Conservation (phyloP, 352 stramenopile species). For the Pythium scleroteichum region DNA sequence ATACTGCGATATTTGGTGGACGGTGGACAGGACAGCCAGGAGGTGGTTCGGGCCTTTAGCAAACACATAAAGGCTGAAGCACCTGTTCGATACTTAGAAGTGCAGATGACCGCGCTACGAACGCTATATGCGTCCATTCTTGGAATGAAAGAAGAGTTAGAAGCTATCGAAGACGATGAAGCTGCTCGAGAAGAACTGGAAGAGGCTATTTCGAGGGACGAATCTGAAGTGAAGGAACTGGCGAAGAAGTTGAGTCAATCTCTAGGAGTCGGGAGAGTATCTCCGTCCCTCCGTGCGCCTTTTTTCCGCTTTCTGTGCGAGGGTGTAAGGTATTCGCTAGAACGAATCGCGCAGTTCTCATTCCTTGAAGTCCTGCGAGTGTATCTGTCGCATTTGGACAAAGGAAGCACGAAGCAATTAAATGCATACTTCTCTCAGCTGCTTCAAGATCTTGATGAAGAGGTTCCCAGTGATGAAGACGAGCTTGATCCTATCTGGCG, state of each 20-base stretch:
- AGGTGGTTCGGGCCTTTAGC: constrained; percentile 81
- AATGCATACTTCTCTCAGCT: constrained; percentile 69
- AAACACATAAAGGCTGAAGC: constrained; percentile 78
- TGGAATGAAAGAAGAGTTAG: constrained; percentile 60
- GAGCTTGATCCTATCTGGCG: constrained; percentile 51
- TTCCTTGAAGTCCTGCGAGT: constrained; percentile 72
- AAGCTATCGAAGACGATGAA: constrained; percentile 32
- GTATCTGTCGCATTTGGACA: constrained; percentile 77
- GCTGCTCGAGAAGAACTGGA: constrained; percentile 54
- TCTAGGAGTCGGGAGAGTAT: constrained; percentile 75
- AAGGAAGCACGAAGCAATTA: constrained; percentile 58
- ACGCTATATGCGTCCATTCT: constrained; percentile 70
- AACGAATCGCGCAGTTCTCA: constrained; percentile 52
- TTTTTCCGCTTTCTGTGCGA: constrained; percentile 86
- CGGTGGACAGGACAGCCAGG: constrained; percentile 44
- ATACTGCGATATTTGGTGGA: constrained; percentile 72
- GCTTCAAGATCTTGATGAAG: constrained; percentile 40
- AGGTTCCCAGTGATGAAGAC: constrained; percentile 43
- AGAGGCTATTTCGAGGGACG: constrained; percentile 47
- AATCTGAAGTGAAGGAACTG: constrained; percentile 65
- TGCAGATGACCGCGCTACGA: constrained; percentile 86
- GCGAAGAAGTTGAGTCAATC: constrained; percentile 82
- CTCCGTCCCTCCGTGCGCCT: constrained; percentile 56
- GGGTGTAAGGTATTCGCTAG: constrained; percentile 72
- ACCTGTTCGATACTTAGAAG: constrained; percentile 79